phyloP scores from a whole-genome alignment of 768 basidiomycete genomes.

The Dentipellis sp. region DNA sequence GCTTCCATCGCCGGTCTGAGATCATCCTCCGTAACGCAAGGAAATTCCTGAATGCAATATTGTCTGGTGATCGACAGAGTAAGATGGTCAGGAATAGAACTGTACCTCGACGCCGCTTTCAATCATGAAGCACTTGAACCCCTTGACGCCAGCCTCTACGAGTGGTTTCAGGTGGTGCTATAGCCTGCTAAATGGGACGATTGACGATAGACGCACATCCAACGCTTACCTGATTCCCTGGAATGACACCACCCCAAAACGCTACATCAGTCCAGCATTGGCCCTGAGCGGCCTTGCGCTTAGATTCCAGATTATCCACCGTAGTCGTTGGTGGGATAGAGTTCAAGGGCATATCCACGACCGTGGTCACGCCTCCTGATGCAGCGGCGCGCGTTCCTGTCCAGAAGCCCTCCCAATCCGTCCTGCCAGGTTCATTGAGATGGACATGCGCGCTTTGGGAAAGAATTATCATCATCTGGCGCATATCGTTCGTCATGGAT shows the following conservation, averaged over 20 bases:
- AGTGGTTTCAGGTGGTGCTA: conserved; percentile 72
- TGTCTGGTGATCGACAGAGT: neutral
- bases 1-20: conserved; percentile 61
- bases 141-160: conserved; percentile 74
- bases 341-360: conserved; percentile 98
- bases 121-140: conserved; percentile 96
- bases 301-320: conserved; percentile 59
- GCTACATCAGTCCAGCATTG: conserved; percentile 79
- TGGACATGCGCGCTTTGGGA: conserved; percentile 77
- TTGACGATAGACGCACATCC: neutral
- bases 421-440: conserved; percentile 88
- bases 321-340: conserved; percentile 95
- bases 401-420: conserved; percentile 90
- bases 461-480: neutral
- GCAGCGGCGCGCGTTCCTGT: conserved; percentile 88
- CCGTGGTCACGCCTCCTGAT: conserved; percentile 89
- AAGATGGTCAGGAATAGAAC: neutral
- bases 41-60: conserved; percentile 67
- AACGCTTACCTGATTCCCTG: conserved; percentile 66
- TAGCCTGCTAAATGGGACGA: neutral
- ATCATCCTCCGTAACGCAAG: conserved; percentile 68
- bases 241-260: conserved; percentile 95
- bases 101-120: conserved; percentile 90
- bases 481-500: neutral
- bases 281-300: conserved; percentile 59